Conservation (phyloP, 192 early-diverging fungal species). For the Chytriomyces confervae region DNA sequence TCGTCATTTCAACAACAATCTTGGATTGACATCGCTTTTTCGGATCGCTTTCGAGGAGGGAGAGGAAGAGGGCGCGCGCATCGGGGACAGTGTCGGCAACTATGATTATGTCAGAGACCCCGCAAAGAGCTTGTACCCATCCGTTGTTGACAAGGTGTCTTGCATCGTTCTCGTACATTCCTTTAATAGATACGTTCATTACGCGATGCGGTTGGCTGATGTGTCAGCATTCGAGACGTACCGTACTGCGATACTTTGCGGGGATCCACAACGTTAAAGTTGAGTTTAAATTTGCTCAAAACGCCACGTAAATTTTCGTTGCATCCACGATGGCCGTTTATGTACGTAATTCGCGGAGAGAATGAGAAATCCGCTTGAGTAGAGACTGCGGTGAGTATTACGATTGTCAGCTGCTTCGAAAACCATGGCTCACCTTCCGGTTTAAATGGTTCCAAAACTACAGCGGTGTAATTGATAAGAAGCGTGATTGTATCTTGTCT, state of each 20-base stretch:
- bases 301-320: slow-evolving; percentile 31
- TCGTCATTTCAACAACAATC: slow-evolving; percentile 28
- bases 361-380: not conserved
- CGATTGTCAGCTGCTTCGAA: not conserved
- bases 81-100: slow-evolving; percentile 29
- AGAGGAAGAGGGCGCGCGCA: slow-evolving; percentile 20
- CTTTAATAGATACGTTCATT: not conserved
- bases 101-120: slow-evolving; percentile 12
- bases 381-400: not conserved
- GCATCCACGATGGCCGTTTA: slow-evolving; percentile 27
- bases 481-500: not conserved
- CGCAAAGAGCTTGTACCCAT: not conserved
- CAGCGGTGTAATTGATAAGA: not conserved
- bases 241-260: slow-evolving; percentile 23
- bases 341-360: slow-evolving; percentile 22
- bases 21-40: slow-evolving; percentile 16
- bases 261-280: slow-evolving; percentile 26
- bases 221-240: not conserved
- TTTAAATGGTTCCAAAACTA: not conserved
- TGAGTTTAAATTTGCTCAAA: not conserved
- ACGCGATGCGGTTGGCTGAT: not conserved
- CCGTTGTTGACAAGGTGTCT: slow-evolving; percentile 6
- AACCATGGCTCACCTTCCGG: not conserved
- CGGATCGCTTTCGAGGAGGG: slow-evolving; percentile 1
- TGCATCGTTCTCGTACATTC: slow-evolving; percentile 5